These are phyloP conservation scores for Rubus parviflorus DNA, from an alignment of 306 rosid species.

Conservation along the genomic window DNA sequence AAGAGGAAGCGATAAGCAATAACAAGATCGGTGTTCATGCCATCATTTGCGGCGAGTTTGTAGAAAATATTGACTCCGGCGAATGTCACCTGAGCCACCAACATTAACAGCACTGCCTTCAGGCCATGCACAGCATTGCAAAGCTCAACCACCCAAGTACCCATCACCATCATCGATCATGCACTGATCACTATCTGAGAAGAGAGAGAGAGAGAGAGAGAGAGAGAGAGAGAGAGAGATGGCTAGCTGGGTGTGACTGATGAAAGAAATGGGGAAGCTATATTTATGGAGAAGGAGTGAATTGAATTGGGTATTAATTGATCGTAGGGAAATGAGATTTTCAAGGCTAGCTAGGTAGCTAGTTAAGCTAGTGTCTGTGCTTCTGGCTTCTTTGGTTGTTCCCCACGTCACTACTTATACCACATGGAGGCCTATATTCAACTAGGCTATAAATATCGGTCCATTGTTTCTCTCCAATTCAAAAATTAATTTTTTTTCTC, in stretches of 20 bases:
- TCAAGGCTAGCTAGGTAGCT: too few relatives aligned
- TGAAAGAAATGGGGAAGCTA: too few relatives aligned
- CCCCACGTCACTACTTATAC: too few relatives aligned
- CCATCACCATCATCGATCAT: background rate
- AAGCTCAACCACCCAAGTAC: background rate
- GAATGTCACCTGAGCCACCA: slow-evolving; percentile 41
- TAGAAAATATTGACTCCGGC: slow-evolving; percentile 55
- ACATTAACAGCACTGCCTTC: slow-evolving; percentile 51
- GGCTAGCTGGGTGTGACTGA: too few relatives aligned
- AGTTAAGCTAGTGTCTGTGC: too few relatives aligned
- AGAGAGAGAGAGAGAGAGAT: background rate
- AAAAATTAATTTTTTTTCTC: too few relatives aligned
- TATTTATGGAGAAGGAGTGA: background rate
- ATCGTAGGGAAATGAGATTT: too few relatives aligned
- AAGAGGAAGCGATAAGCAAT: slow-evolving; percentile 71
- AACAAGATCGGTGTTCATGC: slow-evolving; percentile 52
- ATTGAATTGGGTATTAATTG: background rate
- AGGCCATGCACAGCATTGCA: background rate
- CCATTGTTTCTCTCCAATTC: too few relatives aligned
- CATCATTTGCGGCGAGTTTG: slow-evolving; percentile 53
- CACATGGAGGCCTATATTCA: too few relatives aligned
- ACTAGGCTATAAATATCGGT: too few relatives aligned
- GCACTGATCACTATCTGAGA: background rate
- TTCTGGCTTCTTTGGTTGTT: too few relatives aligned
- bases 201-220: too few relatives aligned